phyloP scores from a whole-genome alignment of 257 asterid species.

The Leptodermis oblonga region DNA sequence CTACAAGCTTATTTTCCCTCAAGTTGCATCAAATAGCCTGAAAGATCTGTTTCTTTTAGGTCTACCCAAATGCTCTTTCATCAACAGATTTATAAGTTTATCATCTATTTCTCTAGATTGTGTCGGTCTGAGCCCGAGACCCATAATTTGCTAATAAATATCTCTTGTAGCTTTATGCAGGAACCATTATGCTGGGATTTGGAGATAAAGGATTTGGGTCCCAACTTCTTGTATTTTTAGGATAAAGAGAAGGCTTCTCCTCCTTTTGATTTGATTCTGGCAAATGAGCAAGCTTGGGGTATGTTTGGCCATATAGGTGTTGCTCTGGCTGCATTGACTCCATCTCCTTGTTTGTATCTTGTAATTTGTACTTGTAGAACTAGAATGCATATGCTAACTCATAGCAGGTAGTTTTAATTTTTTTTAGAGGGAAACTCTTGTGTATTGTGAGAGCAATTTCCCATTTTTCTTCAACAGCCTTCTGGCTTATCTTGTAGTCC shows the following conservation, averaged over 20 bases:
- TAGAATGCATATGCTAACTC: neutral
- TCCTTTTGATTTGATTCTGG: neutral
- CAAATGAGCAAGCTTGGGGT: neutral
- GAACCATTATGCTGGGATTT: neutral
- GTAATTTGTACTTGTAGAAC: neutral
- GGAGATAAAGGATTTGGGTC: neutral
- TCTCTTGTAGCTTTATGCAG: neutral
- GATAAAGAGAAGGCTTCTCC: neutral
- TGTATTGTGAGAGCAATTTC: neutral
- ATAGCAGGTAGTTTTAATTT: neutral
- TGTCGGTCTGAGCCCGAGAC: conserved; percentile 5
- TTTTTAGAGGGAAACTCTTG: neutral
- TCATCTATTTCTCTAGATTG: no score
- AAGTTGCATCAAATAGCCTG: neutral
- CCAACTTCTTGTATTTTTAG: neutral
- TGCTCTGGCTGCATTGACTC: neutral
- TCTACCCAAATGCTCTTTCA: neutral
- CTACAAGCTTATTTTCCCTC: no score
- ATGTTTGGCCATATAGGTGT: neutral
- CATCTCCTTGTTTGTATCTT: neutral
- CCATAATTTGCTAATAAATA: neutral
- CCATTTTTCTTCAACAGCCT: neutral
- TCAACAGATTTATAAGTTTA: neutral
- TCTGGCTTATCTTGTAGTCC: neutral
- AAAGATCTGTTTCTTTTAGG: neutral